Evolutionary conservation across 1,284 basidiomycete species (phyloP).

Genomic region (Somion occarium): DNA sequence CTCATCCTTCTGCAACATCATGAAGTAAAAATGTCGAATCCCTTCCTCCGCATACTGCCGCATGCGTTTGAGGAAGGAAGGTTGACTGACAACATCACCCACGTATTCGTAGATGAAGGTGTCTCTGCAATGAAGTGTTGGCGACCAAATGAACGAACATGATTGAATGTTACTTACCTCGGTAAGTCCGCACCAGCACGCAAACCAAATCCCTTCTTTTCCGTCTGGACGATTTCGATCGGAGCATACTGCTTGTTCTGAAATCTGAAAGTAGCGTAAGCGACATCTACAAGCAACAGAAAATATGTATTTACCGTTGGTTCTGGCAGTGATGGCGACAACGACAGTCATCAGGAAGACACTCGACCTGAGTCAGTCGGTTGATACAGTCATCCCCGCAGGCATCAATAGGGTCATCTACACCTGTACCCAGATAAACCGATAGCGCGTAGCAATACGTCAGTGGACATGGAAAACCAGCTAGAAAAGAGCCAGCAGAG

Average conservation of each 20-base stretch:
- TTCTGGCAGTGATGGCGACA: slow-evolving; percentile 85
- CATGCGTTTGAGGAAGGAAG: slow-evolving; percentile 92
- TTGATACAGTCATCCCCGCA: slow-evolving; percentile 99
- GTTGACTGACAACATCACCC: slow-evolving; percentile 90
- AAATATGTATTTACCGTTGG: slow-evolving; percentile 65
- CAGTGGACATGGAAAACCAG: slow-evolving; percentile 9
- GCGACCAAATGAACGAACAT: not conserved
- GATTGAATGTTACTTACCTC: slow-evolving; percentile 50
- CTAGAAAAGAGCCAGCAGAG: slow-evolving; percentile 10
- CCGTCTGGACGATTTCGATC: slow-evolving; percentile 90
- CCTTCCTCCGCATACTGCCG: slow-evolving; percentile 90
- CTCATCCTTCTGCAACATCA: slow-evolving; percentile 99
- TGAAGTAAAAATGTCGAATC: slow-evolving; percentile 98
- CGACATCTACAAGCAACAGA: not conserved
- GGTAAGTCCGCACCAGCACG: slow-evolving; percentile 69
- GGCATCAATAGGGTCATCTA: slow-evolving; percentile 58
- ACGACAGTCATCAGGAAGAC: slow-evolving; percentile 82
- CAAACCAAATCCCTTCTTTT: slow-evolving; percentile 94
- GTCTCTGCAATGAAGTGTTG: slow-evolving; percentile 51
- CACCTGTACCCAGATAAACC: slow-evolving; percentile 41
- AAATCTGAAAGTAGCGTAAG: slow-evolving; percentile 52
- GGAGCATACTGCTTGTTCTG: slow-evolving; percentile 81
- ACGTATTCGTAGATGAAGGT: slow-evolving; percentile 97
- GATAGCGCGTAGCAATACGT: slow-evolving; percentile 15
- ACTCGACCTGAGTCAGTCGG: slow-evolving; percentile 95